Percentiles rank a stretch among this genome's conserved stretches.
Conservation (phyloP, 768 basidiomycete genomes). For the Hygrocybe punicea region DNA sequence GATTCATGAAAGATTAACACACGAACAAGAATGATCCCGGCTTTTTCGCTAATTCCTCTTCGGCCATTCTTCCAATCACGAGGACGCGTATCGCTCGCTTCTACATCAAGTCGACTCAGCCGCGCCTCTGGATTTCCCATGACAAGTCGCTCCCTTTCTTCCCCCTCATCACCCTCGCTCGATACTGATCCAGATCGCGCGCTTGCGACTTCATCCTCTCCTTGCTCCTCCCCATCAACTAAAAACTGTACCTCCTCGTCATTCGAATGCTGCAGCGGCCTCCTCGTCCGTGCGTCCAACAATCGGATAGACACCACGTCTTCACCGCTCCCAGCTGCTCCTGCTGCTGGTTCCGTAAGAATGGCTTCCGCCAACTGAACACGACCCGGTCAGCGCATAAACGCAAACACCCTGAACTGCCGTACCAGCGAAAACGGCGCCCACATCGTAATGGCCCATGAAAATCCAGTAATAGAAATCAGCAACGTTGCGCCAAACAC, state of each 20-base stretch:
- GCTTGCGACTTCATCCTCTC: slow-evolving; percentile 19
- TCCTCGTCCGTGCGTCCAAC: slow-evolving; percentile 42
- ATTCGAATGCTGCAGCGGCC: slow-evolving; percentile 6
- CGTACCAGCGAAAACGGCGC: slow-evolving; percentile 83
- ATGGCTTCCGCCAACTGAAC: slow-evolving; percentile 80
- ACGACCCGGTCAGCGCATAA: neutral
- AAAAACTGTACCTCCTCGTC: slow-evolving; percentile 32
- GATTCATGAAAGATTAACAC: neutral
- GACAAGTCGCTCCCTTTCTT: slow-evolving; percentile 14
- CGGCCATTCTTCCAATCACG: slow-evolving; percentile 19
- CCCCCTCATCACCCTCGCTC: slow-evolving; percentile 3
- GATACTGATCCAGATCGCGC: neutral
- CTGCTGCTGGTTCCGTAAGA: slow-evolving; percentile 64
- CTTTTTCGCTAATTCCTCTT: slow-evolving; percentile 66
- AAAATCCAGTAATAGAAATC: slow-evolving; percentile 77
- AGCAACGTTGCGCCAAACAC: slow-evolving; percentile 71
- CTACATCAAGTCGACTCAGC: slow-evolving; percentile 46
- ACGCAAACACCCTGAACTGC: no score
- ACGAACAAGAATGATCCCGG: slow-evolving; percentile 81
- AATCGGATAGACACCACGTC: slow-evolving; percentile 42
- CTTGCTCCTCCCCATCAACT: slow-evolving; percentile 29
- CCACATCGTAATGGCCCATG: slow-evolving; percentile 94
- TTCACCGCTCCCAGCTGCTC: slow-evolving; percentile 27
- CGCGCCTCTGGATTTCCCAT: slow-evolving; percentile 48
- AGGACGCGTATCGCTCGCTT: slow-evolving; percentile 32